These are phyloP conservation scores for Beauveria varroae DNA, from an alignment of 2,329 filamentous ascomycete species.

Conservation along the genomic window DNA sequence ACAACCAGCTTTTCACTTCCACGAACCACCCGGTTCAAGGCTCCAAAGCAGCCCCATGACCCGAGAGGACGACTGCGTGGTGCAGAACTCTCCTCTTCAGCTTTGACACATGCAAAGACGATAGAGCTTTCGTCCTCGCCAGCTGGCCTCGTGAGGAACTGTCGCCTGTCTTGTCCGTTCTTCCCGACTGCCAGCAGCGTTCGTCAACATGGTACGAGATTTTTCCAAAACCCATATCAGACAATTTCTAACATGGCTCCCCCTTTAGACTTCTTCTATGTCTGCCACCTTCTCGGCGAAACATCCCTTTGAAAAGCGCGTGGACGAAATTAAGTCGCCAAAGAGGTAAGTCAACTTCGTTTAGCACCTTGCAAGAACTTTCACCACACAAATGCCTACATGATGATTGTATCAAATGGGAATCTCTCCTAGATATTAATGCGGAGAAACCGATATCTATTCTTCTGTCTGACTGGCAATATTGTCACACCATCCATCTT, in stretches of 20 bases:
- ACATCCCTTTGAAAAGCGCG: slow-evolving; percentile 70
- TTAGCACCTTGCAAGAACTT: neutral
- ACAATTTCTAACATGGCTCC: neutral
- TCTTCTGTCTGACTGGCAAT: slow-evolving; percentile 55
- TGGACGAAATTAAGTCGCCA: slow-evolving; percentile 76
- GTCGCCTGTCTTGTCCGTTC: neutral
- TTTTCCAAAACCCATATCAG: neutral
- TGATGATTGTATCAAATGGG: slow-evolving; percentile 97
- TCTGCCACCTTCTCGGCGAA: slow-evolving; percentile 64
- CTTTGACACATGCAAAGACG: slow-evolving; percentile 4
- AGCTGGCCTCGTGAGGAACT: slow-evolving; percentile 10
- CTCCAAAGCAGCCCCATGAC: neutral
- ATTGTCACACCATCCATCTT: slow-evolving; percentile 9
- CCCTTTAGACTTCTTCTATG: slow-evolving; percentile 58
- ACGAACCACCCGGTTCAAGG: neutral
- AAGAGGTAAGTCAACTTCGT: slow-evolving; percentile 63
- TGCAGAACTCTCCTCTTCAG: neutral
- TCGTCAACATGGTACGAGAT: slow-evolving; percentile 4
- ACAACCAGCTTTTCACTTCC: slow-evolving; percentile 1
- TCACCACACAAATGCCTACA: slow-evolving; percentile 22
- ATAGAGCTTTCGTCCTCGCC: neutral
- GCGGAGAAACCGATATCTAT: slow-evolving; percentile 72
- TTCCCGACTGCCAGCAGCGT: neutral
- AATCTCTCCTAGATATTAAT: slow-evolving; percentile 99
- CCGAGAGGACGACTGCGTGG: slow-evolving; percentile 4